Evolutionary conservation across 2,329 filamentous ascomycete genomes (phyloP), one percentile per base, ranked within the genome.

Genomic region (Purpureocillium lavendulum): DNA sequence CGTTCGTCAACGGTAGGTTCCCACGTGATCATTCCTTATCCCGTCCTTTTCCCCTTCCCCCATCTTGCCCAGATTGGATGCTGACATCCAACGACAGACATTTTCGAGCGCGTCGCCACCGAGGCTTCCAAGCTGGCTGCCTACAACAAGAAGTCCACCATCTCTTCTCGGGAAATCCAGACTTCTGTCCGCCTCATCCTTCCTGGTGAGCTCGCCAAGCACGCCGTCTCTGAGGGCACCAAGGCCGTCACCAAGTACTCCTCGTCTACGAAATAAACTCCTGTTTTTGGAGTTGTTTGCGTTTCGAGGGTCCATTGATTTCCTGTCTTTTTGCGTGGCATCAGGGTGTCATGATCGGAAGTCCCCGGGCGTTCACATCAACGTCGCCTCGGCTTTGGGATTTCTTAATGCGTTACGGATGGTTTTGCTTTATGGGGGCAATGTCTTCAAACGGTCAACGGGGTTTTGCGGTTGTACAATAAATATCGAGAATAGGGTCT

Each of bases 231-330:
- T 57, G 92, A 98, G 75, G 92, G 92, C 64, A 98, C 92, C 67
- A 98, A 98, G 87, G 92, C 92, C 43, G 92, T 98, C 57, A 98
- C 92, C 78, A 98, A 98, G 83, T 98, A 97, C 81, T 97, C 90
- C 55, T 96, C 90, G 45, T 96, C 90, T 63, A 92, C 89, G 71
- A 98, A 97, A 87, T 97, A 95, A 80, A 70, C 53, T 74, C 46
- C 58, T 62, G 73, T 12, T 37, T 21, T 38, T 35, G 15, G 14
- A 7, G 38, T 70, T 77, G 75, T 76, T 75, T 77, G 67, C 70
- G 67, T 71, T 66, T 62, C 38, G 45, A 66, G 69, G 67, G 67
- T 72, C 71, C 67, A 71, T 64, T 56, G 47, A 50, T 44, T 47
- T 41, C 70, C 71, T 67, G 70, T 65, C 48, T 61, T 62, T 66